Percentiles rank a stretch among this genome's conserved stretches.
Evolutionary conservation across 148 eudicot genomes (phyloP).

Genomic region (Rhododendron williamsianum): DNA sequence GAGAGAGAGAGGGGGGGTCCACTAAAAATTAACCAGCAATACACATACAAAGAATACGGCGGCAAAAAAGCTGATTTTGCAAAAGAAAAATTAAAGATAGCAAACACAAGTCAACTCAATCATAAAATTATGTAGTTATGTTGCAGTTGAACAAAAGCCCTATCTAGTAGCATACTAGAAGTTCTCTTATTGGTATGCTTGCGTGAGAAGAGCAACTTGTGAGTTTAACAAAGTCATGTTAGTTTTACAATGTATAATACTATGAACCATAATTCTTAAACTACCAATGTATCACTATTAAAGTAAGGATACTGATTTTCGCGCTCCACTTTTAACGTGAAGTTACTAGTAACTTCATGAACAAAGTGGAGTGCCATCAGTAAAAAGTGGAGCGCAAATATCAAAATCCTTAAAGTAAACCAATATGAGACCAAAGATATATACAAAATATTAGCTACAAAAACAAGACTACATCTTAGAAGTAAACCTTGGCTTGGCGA

Average conservation of each 20-base stretch:
- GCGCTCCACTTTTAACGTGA: no score
- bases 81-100: not conserved
- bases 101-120: not conserved
- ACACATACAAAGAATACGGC: not conserved
- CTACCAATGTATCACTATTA: not conserved
- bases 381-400: no score
- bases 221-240: not conserved
- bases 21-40: not conserved
- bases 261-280: not conserved
- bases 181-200: not conserved
- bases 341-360: no score
- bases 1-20: not conserved
- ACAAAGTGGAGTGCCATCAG: no score
- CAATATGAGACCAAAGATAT: not conserved
- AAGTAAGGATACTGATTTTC: no score
- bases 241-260: not conserved
- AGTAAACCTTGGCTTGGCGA: constrained; percentile 90
- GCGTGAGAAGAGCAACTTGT: not conserved
- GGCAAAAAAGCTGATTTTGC: constrained; percentile 6
- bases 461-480: constrained; percentile 8
- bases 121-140: not conserved
- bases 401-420: no score
- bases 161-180: not conserved
- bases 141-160: not conserved
- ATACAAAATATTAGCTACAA: not conserved